These are phyloP conservation scores for Umbilicaria muhlenbergii DNA, from an alignment of 495 filamentous ascomycete species.

Conservation along the genomic window DNA sequence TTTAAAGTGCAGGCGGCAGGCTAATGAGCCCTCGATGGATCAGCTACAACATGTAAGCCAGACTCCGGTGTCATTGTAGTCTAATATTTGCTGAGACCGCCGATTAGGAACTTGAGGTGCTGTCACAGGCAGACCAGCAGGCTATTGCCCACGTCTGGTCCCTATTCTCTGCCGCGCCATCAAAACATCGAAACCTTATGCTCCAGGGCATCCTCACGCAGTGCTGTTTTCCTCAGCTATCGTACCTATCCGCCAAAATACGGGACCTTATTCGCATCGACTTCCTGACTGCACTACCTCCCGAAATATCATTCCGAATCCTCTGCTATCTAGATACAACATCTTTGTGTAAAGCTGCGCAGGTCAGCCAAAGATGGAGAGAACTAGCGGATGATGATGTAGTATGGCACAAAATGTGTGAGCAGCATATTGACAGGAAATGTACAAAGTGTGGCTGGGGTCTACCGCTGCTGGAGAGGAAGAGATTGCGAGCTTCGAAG, in stretches of 20 bases:
- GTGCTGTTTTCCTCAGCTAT: slow-evolving; percentile 95
- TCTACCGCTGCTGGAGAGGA: slow-evolving; percentile 74
- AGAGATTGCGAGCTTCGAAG: slow-evolving; percentile 74
- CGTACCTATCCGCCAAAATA: slow-evolving; percentile 72
- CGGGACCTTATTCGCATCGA: slow-evolving; percentile 92
- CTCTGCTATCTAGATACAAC: slow-evolving; percentile 84
- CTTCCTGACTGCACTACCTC: slow-evolving; percentile 73
- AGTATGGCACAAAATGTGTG: slow-evolving; percentile 98
- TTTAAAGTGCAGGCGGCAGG: slow-evolving; percentile 79
- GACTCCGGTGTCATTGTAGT: slow-evolving; percentile 5
- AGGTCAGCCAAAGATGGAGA: slow-evolving; percentile 82
- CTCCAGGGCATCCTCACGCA: slow-evolving; percentile 86
- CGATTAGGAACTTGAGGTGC: slow-evolving; percentile 57
- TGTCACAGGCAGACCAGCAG: slow-evolving; percentile 74
- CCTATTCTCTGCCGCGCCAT: slow-evolving; percentile 85
- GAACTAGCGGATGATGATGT: slow-evolving; percentile 86
- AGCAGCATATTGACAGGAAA: slow-evolving; percentile 93
- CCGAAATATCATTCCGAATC: slow-evolving; percentile 86
- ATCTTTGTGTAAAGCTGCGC: slow-evolving; percentile 92
- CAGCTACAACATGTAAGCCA: slow-evolving; percentile 65
- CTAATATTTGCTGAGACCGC: slow-evolving; percentile 3
- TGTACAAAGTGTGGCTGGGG: slow-evolving; percentile 97
- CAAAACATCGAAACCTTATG: slow-evolving; percentile 89
- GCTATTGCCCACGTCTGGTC: slow-evolving; percentile 94
- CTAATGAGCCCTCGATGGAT: slow-evolving; percentile 90